Base-by-base conservation (phyloP, 208 protist genomes). In the Perkinsela sp. region DNA sequence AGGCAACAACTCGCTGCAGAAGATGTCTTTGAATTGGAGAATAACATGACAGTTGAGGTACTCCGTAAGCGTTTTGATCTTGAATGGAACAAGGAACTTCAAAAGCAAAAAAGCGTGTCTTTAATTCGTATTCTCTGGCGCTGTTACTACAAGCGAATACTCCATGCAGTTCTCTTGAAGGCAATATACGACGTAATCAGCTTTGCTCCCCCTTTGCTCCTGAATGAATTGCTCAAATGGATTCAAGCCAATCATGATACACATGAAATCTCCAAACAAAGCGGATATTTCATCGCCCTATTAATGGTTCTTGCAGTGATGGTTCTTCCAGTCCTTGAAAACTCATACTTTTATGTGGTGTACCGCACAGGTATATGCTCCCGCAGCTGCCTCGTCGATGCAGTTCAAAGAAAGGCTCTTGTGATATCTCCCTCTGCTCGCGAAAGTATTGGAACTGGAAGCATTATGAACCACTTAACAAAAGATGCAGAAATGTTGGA, bases 401-500 rank as follows among this genome's bases (percentile, higher is more conserved):
- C 70, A 1, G 71, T 81, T 28, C 81, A 82, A n/a, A 67, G 69
- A 1, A 81, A 81, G 66, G 68, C 77, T 0, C 67, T 81, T 0
- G 31, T 68, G 6, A 30, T 68, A 6, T 65, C 31, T 29, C 68
- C 70, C 1, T 68, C 40, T 32, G 31, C 72, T 0, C 32, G 78
- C 30, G 75, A 81, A 40, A 40, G 66, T 28, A 74, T 69, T 0
- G 75, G 74, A 0, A 66, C 76, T 30, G 78, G 78, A 68, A 70
- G 73, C 13, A 82, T 81, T 48, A 76, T 82, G n/a, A 81, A 81
- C 70, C 73, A 73, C 6, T 74, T 75, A 75, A 77, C 77, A 0
- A 68, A 80, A 0, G 78, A 81, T 40, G 77, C 78, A 1, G 69
- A 76, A 71, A 68, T 69, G 13, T 67, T 81, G 29, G 70, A 73